These are phyloP conservation scores for Durio zibethinus DNA, from an alignment of 345 rosid species.

Conservation along the genomic window DNA sequence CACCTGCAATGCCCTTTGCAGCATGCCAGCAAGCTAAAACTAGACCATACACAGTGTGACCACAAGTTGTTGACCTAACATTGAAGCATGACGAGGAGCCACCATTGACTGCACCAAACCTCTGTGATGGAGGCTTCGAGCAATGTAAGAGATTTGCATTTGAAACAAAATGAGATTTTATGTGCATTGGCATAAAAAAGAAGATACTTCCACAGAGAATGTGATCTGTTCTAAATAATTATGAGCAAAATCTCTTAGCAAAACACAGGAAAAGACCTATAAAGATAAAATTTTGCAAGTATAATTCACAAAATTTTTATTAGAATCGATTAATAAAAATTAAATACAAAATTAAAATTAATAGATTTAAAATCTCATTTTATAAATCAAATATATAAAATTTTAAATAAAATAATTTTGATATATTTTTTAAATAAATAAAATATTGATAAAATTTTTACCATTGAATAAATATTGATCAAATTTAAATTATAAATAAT, in stretches of 20 bases:
- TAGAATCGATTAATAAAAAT: no score
- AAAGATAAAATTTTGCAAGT: no score
- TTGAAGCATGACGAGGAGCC: neutral
- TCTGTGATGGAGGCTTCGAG: neutral
- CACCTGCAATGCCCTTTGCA: neutral
- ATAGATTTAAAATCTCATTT: no score
- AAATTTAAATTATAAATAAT: no score
- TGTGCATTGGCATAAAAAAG: conserved; percentile 14
- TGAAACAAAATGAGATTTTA: neutral
- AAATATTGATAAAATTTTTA: no score
- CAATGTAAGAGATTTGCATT: neutral
- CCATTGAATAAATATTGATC: no score
- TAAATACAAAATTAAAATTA: no score
- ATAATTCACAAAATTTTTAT: no score
- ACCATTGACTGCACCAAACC: neutral
- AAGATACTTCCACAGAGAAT: conserved; percentile 10
- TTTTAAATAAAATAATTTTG: no score
- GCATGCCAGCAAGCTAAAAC: neutral
- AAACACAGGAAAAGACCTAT: no score
- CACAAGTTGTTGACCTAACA: conserved; percentile 5
- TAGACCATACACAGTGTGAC: neutral
- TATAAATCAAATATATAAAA: no score
- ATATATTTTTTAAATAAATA: no score
- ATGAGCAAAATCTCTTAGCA: conserved; percentile 32
- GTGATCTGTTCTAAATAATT: conserved; percentile 28